Conservation (phyloP, 108 stramenopile species). For the Cyclostephanos invisitatus region DNA sequence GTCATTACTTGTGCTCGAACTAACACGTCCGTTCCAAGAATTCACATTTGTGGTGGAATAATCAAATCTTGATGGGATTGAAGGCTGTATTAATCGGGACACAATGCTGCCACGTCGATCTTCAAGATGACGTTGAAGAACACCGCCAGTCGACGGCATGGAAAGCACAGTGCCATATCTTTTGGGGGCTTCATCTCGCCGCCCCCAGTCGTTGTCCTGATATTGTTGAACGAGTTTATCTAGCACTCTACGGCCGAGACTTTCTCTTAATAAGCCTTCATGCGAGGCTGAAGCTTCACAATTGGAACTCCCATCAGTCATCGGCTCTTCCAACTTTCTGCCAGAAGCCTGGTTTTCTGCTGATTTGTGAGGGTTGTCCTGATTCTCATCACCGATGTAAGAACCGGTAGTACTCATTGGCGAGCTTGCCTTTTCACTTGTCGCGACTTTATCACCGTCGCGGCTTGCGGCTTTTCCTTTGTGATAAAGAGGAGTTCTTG, state of each 20-base stretch:
- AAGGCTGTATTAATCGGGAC: not conserved
- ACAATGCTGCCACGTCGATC: not conserved
- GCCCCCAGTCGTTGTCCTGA: not conserved
- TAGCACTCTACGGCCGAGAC: not conserved
- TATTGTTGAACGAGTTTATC: not conserved
- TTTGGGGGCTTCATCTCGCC: not conserved
- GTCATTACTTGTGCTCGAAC: not conserved
- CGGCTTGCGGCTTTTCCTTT: not conserved
- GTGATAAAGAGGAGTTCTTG: not conserved
- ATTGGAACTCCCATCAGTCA: not conserved
- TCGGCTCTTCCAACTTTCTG: not conserved
- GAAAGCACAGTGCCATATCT: not conserved
- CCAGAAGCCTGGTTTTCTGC: not conserved
- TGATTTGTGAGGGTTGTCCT: not conserved
- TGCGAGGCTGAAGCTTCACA: not conserved
- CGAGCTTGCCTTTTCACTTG: constrained; percentile 41
- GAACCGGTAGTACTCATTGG: constrained; percentile 8
- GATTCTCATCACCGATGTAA: constrained; percentile 12
- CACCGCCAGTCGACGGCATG: not conserved
- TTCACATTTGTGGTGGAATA: not conserved
- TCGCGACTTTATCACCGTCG: not conserved
- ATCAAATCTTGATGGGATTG: not conserved
- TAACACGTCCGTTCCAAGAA: not conserved
- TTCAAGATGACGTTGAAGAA: not conserved
- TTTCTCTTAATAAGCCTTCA: not conserved